These are phyloP conservation scores for Caloboletus inedulis DNA, from an alignment of 1,284 basidiomycete genomes.

Conservation along the genomic window DNA sequence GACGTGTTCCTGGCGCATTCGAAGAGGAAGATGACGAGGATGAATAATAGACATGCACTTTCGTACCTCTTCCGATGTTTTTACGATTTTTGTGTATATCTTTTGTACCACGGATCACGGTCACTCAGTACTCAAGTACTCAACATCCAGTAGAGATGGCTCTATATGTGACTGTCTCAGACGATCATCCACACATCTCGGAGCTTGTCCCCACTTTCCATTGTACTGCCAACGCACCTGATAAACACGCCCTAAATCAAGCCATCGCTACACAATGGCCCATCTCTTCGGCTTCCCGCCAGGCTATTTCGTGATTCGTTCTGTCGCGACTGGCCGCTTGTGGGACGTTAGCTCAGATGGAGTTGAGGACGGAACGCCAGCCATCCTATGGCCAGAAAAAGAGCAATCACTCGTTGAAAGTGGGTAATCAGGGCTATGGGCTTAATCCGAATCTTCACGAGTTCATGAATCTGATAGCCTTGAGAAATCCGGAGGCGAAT, in stretches of 20 bases:
- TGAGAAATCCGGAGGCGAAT: constrained; percentile 62
- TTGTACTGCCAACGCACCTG: not conserved
- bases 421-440: constrained; percentile 29
- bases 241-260: not conserved
- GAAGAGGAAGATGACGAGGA: constrained; percentile 25
- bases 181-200: not conserved
- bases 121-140: not conserved
- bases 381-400: constrained; percentile 67
- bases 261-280: constrained; percentile 13
- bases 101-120: not conserved
- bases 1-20: constrained; percentile 32
- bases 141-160: not conserved
- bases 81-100: not conserved
- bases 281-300: constrained; percentile 59
- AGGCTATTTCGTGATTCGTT: constrained; percentile 74
- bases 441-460: constrained; percentile 4
- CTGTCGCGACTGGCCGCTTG: constrained; percentile 54
- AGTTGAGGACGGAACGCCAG: constrained; percentile 60
- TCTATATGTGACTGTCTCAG: not conserved
- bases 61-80: not conserved
- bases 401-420: constrained; percentile 74
- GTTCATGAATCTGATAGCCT: constrained; percentile 40
- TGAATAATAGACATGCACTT: constrained; percentile 1
- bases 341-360: constrained; percentile 59
- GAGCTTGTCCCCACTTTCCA: not conserved